A percentile compares a stretch with the other conserved stretches of the same genome.
Evolutionary conservation across 1,284 basidiomycete genomes (phyloP).

Genomic region (Malassezia japonica): DNA sequence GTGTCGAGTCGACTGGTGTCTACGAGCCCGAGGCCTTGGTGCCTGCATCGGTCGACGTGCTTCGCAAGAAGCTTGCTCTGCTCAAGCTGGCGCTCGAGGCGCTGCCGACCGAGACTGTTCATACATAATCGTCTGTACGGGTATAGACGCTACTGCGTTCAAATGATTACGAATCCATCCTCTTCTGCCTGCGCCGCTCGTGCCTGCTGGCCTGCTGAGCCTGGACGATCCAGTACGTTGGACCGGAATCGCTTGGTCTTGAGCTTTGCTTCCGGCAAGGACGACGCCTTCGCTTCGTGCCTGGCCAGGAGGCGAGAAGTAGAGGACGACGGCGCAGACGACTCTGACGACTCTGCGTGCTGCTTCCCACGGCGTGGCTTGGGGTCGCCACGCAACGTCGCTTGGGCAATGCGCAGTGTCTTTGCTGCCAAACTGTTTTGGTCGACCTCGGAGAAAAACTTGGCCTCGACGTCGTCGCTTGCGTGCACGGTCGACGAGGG

Average conservation of each 20-base stretch:
- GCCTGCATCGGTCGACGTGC: slow-evolving; percentile 69
- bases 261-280: slow-evolving; percentile 7
- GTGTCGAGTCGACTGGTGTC: slow-evolving; percentile 78
- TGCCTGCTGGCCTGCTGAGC: background rate
- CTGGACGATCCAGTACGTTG: background rate
- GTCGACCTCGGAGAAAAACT: slow-evolving; percentile 7
- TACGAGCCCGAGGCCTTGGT: slow-evolving; percentile 77
- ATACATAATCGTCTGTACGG: background rate
- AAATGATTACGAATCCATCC: slow-evolving; percentile 8
- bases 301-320: slow-evolving; percentile 3
- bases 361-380: background rate
- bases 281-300: background rate
- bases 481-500: background rate
- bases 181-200: background rate
- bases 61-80: slow-evolving; percentile 66
- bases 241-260: background rate
- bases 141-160: background rate
- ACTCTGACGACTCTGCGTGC: background rate
- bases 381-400: slow-evolving; percentile 5
- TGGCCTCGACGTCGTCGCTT: background rate
- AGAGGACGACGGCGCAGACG: background rate
- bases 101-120: slow-evolving; percentile 8
- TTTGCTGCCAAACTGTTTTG: slow-evolving; percentile 10
- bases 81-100: slow-evolving; percentile 34
- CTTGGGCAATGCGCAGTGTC: slow-evolving; percentile 13